phyloP scores from a whole-genome alignment of 1,284 basidiomycete genomes.

The Tylopilus orsonianus region DNA sequence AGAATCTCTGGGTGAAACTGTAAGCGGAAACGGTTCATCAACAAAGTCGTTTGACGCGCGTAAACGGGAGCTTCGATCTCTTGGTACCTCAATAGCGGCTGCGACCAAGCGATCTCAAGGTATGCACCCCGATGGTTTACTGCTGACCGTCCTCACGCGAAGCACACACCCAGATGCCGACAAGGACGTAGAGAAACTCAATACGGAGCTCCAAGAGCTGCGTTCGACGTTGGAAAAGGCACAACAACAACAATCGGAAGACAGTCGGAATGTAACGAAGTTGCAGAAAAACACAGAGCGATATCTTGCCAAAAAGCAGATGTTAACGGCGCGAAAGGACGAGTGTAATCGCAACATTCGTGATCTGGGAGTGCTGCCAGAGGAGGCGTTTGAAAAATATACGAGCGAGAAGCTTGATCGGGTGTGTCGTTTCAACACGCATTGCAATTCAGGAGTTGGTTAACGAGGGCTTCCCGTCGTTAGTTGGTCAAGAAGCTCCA shows the following conservation, averaged over 20 bases:
- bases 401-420: slow-evolving; percentile 79
- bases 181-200: slow-evolving; percentile 69
- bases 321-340: slow-evolving; percentile 82
- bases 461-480: slow-evolving; percentile 10
- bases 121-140: slow-evolving; percentile 34
- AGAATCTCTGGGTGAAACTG: slow-evolving; percentile 69
- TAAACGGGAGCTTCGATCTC: slow-evolving; percentile 63
- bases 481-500: slow-evolving; percentile 91
- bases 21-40: slow-evolving; percentile 57
- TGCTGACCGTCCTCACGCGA: not conserved
- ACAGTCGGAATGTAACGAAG: slow-evolving; percentile 79
- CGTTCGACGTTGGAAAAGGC: slow-evolving; percentile 70
- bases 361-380: slow-evolving; percentile 93
- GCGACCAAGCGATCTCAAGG: slow-evolving; percentile 67
- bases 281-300: slow-evolving; percentile 96
- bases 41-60: slow-evolving; percentile 69
- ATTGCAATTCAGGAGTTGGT: not conserved
- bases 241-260: slow-evolving; percentile 82
- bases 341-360: slow-evolving; percentile 94
- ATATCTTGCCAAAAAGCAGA: slow-evolving; percentile 88
- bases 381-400: slow-evolving; percentile 97
- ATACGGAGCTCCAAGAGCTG: slow-evolving; percentile 63
- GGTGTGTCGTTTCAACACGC: slow-evolving; percentile 46
- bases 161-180: slow-evolving; percentile 52
- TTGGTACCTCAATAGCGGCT: slow-evolving; percentile 66